Percentiles rank a stretch among this genome's conserved stretches.
Evolutionary conservation across 208 protist species (phyloP).

Genomic region (Leishmania tropica): DNA sequence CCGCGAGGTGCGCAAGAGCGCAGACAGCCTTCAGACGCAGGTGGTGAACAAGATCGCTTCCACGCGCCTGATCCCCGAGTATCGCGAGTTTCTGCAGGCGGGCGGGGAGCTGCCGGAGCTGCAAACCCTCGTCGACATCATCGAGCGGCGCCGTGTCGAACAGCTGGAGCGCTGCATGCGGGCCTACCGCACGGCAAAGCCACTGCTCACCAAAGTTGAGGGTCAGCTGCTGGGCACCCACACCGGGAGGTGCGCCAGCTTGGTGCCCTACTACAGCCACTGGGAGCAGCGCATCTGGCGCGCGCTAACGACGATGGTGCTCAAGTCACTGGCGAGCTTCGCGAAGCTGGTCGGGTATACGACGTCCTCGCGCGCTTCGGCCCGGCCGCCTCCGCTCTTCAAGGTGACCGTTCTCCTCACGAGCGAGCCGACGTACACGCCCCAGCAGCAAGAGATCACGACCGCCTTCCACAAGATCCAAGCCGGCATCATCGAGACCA

Average conservation of each 20-base stretch:
- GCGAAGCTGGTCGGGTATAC: constrained; percentile 89
- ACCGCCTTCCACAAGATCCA: constrained; percentile 93
- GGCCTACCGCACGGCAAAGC: constrained; percentile 95
- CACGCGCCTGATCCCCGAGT: constrained; percentile 84
- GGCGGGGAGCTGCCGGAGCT: constrained; percentile 91
- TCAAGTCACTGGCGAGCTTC: constrained; percentile 84
- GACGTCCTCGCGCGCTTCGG: constrained; percentile 33
- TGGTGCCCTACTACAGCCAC: constrained; percentile 95
- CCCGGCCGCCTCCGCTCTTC: constrained; percentile 86
- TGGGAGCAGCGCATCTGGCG: constrained; percentile 97
- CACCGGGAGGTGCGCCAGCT: constrained; percentile 87
- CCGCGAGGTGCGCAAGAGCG: constrained; percentile 97
- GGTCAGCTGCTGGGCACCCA: constrained; percentile 92
- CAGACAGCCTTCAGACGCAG: constrained; percentile 91
- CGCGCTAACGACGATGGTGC: constrained; percentile 93
- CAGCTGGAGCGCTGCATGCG: constrained; percentile 87
- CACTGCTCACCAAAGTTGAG: constrained; percentile 96
- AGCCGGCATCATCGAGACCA: constrained; percentile 92
- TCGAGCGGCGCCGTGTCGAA: constrained; percentile 85
- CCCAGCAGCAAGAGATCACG: constrained; percentile 94
- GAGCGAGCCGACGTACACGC: constrained; percentile 92
- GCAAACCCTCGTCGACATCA: constrained; percentile 90
- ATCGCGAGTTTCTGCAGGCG: constrained; percentile 75
- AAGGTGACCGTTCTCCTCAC: constrained; percentile 93
- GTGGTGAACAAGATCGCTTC: constrained; percentile 91